Evolutionary conservation across 441 rosid species (phyloP).

Genomic region (Dalechampia spathulata): DNA sequence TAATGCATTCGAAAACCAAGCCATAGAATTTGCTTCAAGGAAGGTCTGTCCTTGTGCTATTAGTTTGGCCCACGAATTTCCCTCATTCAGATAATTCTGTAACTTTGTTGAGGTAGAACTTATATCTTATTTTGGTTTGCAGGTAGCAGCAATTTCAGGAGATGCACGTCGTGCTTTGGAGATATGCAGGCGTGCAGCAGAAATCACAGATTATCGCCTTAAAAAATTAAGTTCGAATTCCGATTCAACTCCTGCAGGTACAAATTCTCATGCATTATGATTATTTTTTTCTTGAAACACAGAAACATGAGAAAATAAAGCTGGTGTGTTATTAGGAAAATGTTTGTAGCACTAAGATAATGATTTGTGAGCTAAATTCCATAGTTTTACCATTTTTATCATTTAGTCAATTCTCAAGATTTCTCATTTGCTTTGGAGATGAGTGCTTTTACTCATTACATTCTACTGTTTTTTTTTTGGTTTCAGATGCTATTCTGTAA

Average conservation of each 20-base stretch:
- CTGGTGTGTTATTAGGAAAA: neutral
- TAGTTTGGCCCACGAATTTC: constrained; percentile 2
- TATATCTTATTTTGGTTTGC: constrained; percentile 21
- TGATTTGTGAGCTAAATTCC: too few species aligned
- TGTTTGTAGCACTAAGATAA: too few species aligned
- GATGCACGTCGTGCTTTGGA: constrained; percentile 97
- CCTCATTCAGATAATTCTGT: neutral
- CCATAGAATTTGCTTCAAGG: constrained; percentile 92
- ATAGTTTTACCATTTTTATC: too few species aligned
- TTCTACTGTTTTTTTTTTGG: too few species aligned
- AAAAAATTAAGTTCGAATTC: constrained; percentile 28
- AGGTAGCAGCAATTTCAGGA: constrained; percentile 97
- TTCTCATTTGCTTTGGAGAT: too few species aligned
- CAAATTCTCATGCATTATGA: neutral
- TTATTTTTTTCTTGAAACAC: constrained; percentile 1
- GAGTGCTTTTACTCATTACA: too few species aligned
- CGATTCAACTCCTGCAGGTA: constrained; percentile 35
- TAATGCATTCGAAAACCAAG: constrained; percentile 87
- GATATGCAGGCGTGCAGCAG: constrained; percentile 97
- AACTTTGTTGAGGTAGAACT: constrained; percentile 51
- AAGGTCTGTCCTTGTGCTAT: constrained; percentile 38
- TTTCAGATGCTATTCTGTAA: too few species aligned
- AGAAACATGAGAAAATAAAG: neutral
- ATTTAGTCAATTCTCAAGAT: too few species aligned
- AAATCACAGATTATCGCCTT: constrained; percentile 64